Evolutionary conservation across 306 rosid genomes (phyloP), one percentile per base, ranked within the genome.

Genomic region (Malus domestica): DNA sequence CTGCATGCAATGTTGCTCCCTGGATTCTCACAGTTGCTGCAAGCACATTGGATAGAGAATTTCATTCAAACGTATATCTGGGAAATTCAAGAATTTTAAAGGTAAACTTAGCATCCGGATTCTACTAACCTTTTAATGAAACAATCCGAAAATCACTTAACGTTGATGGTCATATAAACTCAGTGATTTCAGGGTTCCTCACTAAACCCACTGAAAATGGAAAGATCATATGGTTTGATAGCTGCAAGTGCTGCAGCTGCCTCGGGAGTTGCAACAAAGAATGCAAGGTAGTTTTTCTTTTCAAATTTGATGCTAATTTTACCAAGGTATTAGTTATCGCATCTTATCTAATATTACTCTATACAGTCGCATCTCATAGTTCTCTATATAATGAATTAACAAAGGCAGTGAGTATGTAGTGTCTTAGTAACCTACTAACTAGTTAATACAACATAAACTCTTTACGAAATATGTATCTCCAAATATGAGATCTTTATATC

Each of bases 21-120:
- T 89, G 93, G 93, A 89, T 89, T 79, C 87, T 91, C 78, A 91
- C 93, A 60, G 90, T 87, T 70, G 96, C 96, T 80, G 92, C 96
- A 35, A 87, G 93, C 87, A 63, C 87, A 0, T 5, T 86, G 55
- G 90, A 89, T 46, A 83, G 93, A 74, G 88, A 89, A 67, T 87
- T 89, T 86, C 79, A 80, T 64, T 84, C 96, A 78, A 73, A 87
- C 27, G 66, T 91, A 54, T 68, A 79, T 74, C 93, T 91, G 2
- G 92, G 96, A 15, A 86, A 87, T 70, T 86, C 85, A 10, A 89
- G 79, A 80, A 70, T 87, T 78, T 68, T 87, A 30, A 89, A 89
- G 93, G 92, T 91, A 40, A 84, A 57, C 44, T 74, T 60, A 23
- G 65, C 55, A 74, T 55, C 51, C 14, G 23, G 54, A 42, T 77